A percentile compares a stretch with the other conserved stretches of the same genome.
Evolutionary conservation across 2,329 filamentous ascomycete genomes (phyloP).

Genomic region (Fusarium virguliforme): DNA sequence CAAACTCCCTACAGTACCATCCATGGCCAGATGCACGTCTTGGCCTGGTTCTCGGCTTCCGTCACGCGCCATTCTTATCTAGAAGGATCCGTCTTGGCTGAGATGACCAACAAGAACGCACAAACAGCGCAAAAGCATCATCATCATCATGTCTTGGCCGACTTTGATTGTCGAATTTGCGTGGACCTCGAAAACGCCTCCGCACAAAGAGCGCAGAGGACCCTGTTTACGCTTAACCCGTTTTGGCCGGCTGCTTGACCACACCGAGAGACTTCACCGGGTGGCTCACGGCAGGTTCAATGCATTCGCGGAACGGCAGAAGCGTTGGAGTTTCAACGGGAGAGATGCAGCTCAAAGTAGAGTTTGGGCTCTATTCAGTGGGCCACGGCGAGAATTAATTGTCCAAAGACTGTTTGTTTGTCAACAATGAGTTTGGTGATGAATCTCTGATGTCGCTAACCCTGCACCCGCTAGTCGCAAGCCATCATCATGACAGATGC

Average conservation of each 20-base stretch:
- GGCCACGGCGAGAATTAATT: background rate
- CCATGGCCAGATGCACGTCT: background rate
- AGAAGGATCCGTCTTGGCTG: conserved; percentile 16
- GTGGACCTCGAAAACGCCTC: background rate
- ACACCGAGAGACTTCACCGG: conserved; percentile 8
- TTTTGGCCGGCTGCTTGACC: conserved; percentile 12
- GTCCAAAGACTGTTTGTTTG: background rate
- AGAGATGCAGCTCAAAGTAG: background rate
- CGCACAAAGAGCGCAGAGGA: conserved; percentile 23
- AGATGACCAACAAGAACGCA: conserved; percentile 16
- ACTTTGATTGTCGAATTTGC: conserved; percentile 4
- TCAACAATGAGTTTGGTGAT: conserved; percentile 4
- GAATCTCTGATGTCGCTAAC: conserved; percentile 2
- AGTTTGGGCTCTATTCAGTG: conserved; percentile 3
- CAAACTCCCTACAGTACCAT: background rate
- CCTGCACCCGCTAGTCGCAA: conserved; percentile 32
- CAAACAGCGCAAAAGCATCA: conserved; percentile 7
- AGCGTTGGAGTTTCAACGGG: background rate
- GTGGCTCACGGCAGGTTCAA: conserved; percentile 11
- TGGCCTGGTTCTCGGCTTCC: conserved; percentile 11
- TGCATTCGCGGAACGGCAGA: conserved; percentile 6
- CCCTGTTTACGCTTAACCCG: conserved; percentile 15
- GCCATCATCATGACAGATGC: conserved; percentile 37
- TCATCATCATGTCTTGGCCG: conserved; percentile 4
- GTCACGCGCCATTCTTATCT: conserved; percentile 20